Conservation (phyloP, 1,139 yeast species). For the Hemisphaericaspora subhashii region DNA sequence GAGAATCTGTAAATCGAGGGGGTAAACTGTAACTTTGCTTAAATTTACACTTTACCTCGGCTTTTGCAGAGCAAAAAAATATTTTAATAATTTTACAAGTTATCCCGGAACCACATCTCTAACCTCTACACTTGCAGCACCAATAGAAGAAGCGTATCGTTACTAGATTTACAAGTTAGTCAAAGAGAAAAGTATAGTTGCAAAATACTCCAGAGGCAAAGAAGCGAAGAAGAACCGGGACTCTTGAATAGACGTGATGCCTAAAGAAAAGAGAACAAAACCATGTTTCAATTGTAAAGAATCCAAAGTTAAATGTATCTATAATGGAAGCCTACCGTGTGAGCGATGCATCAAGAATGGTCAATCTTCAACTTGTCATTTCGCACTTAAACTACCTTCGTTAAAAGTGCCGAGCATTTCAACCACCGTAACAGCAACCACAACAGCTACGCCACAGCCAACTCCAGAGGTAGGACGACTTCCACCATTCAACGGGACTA, state of each 20-base stretch:
- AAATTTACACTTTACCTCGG: too few species aligned
- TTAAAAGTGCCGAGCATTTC: slow-evolving; percentile 32
- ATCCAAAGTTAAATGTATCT: slow-evolving; percentile 64
- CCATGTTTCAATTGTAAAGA: slow-evolving; percentile 67
- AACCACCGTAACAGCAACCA: not conserved
- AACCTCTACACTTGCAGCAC: too few species aligned
- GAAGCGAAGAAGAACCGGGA: not conserved
- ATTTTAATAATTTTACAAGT: too few species aligned
- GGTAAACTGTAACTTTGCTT: too few species aligned
- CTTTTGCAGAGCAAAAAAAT: too few species aligned
- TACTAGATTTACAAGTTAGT: too few species aligned
- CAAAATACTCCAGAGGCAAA: too few species aligned
- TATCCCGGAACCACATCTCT: too few species aligned
- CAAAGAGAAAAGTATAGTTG: too few species aligned
- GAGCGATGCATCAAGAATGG: slow-evolving; percentile 55
- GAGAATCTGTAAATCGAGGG: too few species aligned
- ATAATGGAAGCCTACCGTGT: slow-evolving; percentile 51
- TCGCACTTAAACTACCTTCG: slow-evolving; percentile 55
- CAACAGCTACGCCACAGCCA: slow-evolving; percentile 2
- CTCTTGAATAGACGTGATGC: slow-evolving; percentile 22
- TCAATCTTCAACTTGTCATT: slow-evolving; percentile 50
- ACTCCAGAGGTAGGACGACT: not conserved
- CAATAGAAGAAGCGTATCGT: too few species aligned
- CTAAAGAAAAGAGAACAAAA: slow-evolving; percentile 49
- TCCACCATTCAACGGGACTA: slow-evolving; percentile 1